Base-by-base conservation (phyloP, 75 land plant genomes). In the Picea sitchensis region DNA sequence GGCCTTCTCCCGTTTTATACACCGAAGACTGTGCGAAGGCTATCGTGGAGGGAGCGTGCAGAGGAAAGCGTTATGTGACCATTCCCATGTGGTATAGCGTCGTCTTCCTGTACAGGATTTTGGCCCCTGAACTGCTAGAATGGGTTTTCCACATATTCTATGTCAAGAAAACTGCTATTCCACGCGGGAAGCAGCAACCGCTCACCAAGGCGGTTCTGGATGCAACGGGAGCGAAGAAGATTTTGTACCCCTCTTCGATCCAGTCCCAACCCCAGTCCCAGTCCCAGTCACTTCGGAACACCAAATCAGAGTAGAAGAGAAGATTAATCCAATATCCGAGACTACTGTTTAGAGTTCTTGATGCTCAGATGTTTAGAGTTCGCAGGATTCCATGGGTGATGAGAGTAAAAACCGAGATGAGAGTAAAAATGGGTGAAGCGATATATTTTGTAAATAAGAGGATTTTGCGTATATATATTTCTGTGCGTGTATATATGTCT, bases 101-200 rank as follows among this genome's bases (percentile, higher is more conserved):
- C 13, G 67, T 90, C 1, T 76, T 73, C 72, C 61, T 82, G 30
- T 84, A 84, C 82, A 84, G 83, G 57, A 59, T 86, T 38, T 67
- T 91, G 36, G 90, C 88, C 6, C 93, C 97, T 14, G 91, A 92
- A 86, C 14, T 92, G 6, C 5, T 91, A 0, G 90, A 92, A n/a
- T 85, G 84, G 91, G 11, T 56, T 12, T 87, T 79, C 73, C 8
- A 88, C 2, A 12, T 90, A 17, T 34, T 90, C 44, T 81, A 82
- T 36, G 80, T 86, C 4, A 58, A 34, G 59, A 54, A 54, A 83
- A 8, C 75, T 17, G 12, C 76, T 1, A 4, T 58, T 2, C 81
- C 79, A 14, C 79, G 79, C 0, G 20, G 17, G 0, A 8, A 61
- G 15, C 60, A 47, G 21, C 62, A 51, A 1, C 85, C 72, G 2